Percentiles rank a stretch among this genome's conserved stretches.
phyloP scores from a whole-genome alignment of 768 basidiomycete genomes.

The Phylloporus sp. region DNA sequence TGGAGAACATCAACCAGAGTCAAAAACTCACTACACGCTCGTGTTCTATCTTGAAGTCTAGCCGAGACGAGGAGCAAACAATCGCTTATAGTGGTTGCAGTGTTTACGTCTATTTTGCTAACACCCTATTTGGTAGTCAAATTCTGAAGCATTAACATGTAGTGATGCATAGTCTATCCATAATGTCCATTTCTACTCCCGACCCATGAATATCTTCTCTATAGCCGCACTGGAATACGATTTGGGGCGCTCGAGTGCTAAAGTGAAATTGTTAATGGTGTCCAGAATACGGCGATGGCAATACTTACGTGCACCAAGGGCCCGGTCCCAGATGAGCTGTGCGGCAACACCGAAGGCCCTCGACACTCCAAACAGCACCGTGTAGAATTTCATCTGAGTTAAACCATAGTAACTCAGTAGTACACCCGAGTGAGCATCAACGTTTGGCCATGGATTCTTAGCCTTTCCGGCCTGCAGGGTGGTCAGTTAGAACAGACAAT shows the following conservation, averaged over 20 bases:
- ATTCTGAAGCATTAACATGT: too few relatives aligned
- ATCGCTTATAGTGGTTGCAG: too few relatives aligned
- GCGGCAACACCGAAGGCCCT: constrained; percentile 88
- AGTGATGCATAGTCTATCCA: neutral
- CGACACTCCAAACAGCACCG: constrained; percentile 96
- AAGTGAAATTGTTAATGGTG: neutral
- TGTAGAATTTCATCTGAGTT: constrained; percentile 93
- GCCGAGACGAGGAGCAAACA: too few relatives aligned
- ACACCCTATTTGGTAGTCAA: neutral
- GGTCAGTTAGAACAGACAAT: neutral
- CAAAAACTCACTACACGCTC: constrained; percentile 13
- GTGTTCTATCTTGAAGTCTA: neutral
- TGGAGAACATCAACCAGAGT: neutral
- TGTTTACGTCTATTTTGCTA: constrained; percentile 14
- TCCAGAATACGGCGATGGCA: neutral
- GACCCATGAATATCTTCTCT: constrained; percentile 67
- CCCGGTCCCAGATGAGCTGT: constrained; percentile 91
- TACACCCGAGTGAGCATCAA: constrained; percentile 94
- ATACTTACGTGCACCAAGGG: constrained; percentile 80
- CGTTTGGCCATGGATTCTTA: constrained; percentile 96
- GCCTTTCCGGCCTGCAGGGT: constrained; percentile 73
- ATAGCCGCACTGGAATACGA: constrained; percentile 83
- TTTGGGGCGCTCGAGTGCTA: constrained; percentile 87
- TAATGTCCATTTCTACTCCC: constrained; percentile 7
- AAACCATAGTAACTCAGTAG: constrained; percentile 84